Evolutionary conservation across 169 alveolate genomes (phyloP).

Genomic region (Plasmodium billcollinsi): DNA sequence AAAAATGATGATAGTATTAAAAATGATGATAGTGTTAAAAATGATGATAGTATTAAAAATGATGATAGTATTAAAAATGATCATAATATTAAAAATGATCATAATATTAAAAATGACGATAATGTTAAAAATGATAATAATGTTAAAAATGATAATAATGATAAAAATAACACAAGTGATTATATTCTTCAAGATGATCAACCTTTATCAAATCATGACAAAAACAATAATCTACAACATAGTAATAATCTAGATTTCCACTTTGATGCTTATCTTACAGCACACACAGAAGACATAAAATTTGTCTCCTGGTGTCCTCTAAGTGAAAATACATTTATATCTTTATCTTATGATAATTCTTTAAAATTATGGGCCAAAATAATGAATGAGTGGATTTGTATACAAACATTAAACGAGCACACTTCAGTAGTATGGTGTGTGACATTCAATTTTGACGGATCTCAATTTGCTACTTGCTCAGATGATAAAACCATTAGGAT

Average conservation of each 20-base stretch:
- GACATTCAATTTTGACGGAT: conserved; percentile 81
- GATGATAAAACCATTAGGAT: conserved; percentile 77
- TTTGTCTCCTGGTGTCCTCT: conserved; percentile 66
- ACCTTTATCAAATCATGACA: background rate
- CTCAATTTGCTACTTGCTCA: conserved; percentile 81
- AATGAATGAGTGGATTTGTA: conserved; percentile 83
- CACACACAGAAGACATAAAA: conserved; percentile 62
- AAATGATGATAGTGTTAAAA: too few relatives aligned
- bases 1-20: too few relatives aligned
- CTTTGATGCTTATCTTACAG: conserved; percentile 62
- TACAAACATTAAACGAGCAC: conserved; percentile 81
- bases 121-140: background rate
- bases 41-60: background rate
- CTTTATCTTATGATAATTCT: conserved; percentile 65
- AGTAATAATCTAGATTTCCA: conserved; percentile 21
- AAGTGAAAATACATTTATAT: conserved; percentile 79
- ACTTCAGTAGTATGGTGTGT: conserved; percentile 85
- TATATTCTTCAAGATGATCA: background rate
- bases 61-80: background rate
- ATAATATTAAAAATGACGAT: background rate
- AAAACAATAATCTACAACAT: background rate
- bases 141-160: background rate
- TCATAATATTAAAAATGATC: background rate
- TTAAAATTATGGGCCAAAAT: conserved; percentile 43
- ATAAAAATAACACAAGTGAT: background rate